Base-by-base conservation (phyloP, 1,284 basidiomycete species). In the Amylostereum areolatum region DNA sequence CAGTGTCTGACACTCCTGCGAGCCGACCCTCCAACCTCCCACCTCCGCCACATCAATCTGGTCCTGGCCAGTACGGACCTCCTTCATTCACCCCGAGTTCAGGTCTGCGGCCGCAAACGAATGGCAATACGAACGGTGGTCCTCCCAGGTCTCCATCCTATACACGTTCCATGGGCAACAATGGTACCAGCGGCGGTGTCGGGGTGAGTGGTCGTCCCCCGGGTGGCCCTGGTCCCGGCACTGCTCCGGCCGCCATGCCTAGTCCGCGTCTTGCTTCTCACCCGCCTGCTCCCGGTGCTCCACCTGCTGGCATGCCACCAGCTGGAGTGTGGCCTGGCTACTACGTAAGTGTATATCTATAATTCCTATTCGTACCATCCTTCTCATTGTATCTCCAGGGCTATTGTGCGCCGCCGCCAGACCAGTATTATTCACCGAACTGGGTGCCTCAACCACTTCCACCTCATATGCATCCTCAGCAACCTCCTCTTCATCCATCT, bases 91-190 rank as follows among this genome's bases (percentile, higher is more conserved):
- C 72, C 24, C 56, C 73, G 8, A 45, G 51, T 47, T n/a, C n/a
- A n/a, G 48, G 54, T 42, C 57, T 62, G 47, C 58, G 65, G 42
- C 63, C 61, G 46, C 60, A 59, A 45, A 59, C 62, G 45, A 69
- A 68, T 48, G 66, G 66, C 29, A 70, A 68, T 50, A 57, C 67
- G 39, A 75, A 60, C 48, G 52, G 68, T 31, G 73, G 70, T 29
- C 67, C 73, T 27, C 83, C 85, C 36, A 75, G 83, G 40, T 87
- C 85, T 30, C 85, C 85, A 30, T 75, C 74, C 36, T 85, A 80
- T 63, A 56, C 74, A 45, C 78, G 84, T 7, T 74, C 63, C 62
- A 45, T 77, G 46, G 73, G 82, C 63, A 67, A 75, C 5, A 89
- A 88, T 58, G 68, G 67, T 48, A 65, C 62, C 55, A 43, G 30